A percentile compares a stretch with the other conserved stretches of the same genome.
Conservation (phyloP, 345 rosid species). For the Abelmoschus esculentus region DNA sequence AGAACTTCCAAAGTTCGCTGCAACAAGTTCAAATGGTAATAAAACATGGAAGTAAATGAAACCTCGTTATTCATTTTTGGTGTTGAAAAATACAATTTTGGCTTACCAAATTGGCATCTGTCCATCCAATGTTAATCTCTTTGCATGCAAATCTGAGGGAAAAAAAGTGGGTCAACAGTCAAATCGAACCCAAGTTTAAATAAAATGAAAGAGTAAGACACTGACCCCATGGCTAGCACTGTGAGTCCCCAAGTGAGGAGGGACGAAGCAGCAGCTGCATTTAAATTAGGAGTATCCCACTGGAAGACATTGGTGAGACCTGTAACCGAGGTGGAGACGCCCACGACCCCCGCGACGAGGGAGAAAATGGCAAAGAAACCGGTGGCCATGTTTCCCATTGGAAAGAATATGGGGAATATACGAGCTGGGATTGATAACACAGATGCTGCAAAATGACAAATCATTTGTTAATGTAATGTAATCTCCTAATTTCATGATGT, state of each 20-base stretch:
- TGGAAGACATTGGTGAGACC: slow-evolving; percentile 42
- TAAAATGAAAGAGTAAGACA: neutral
- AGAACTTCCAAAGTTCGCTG: slow-evolving; percentile 76
- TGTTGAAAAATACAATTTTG: neutral
- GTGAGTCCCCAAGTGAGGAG: slow-evolving; percentile 58
- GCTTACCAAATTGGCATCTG: slow-evolving; percentile 61
- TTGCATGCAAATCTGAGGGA: slow-evolving; percentile 71
- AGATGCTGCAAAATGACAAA: slow-evolving; percentile 30
- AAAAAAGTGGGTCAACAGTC: too few relatives aligned
- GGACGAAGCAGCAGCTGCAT: slow-evolving; percentile 65
- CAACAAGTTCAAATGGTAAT: neutral
- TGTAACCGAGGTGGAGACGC: slow-evolving; percentile 58
- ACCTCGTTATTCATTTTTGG: too few relatives aligned
- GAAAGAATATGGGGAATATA: slow-evolving; percentile 77
- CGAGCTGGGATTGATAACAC: slow-evolving; percentile 56
- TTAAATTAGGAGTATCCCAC: slow-evolving; percentile 43
- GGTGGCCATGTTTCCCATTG: slow-evolving; percentile 83
- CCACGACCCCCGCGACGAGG: slow-evolving; percentile 71
- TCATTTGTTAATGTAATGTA: neutral
- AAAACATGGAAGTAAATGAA: too few relatives aligned
- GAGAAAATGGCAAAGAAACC: slow-evolving; percentile 63
- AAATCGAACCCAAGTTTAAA: neutral
- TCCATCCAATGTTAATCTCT: slow-evolving; percentile 75
- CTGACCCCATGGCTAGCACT: slow-evolving; percentile 78
- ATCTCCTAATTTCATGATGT: neutral